Conservation (phyloP, 2,329 filamentous ascomycete genomes). For the Penicillium sp. region DNA sequence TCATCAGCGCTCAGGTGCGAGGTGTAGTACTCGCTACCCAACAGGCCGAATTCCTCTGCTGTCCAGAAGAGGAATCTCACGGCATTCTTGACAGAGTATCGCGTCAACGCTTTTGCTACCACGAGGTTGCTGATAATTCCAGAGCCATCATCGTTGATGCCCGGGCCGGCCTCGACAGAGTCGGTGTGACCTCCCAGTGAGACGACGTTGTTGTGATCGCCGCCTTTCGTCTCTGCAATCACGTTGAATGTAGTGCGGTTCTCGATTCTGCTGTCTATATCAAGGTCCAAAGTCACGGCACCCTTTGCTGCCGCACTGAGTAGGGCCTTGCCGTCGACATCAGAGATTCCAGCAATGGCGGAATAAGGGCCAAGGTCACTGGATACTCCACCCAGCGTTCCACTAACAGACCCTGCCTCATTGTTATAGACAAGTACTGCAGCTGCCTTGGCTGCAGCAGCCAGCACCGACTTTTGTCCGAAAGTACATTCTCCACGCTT, state of each 20-base stretch:
- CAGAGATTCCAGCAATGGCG: constrained; percentile 66
- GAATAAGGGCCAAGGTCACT: constrained; percentile 40
- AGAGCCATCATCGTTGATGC: constrained; percentile 77
- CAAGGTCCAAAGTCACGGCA: constrained; percentile 37
- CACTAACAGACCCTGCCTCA: constrained; percentile 60
- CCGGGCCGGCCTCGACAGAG: constrained; percentile 61
- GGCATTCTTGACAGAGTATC: constrained; percentile 71
- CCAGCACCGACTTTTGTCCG: constrained; percentile 66
- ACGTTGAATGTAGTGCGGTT: constrained; percentile 57
- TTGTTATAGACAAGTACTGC: constrained; percentile 76
- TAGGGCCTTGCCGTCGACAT: constrained; percentile 58
- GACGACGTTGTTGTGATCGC: constrained; percentile 60
- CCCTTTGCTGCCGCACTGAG: constrained; percentile 53
- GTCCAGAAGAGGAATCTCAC: constrained; percentile 68
- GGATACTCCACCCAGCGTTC: constrained; percentile 64
- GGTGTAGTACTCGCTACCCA: constrained; percentile 61
- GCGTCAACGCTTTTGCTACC: constrained; percentile 61
- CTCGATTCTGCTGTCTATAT: constrained; percentile 48
- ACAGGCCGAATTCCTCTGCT: constrained; percentile 62
- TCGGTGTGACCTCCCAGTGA: constrained; percentile 63
- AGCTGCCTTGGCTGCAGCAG: constrained; percentile 67
- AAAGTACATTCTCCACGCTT: constrained; percentile 70
- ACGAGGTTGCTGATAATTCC: constrained; percentile 63
- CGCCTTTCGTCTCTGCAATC: constrained; percentile 59
- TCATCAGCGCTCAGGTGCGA: constrained; percentile 50